Evolutionary conservation across 257 asterid genomes (phyloP), one percentile per base, ranked within the genome.

Genomic region (Phtheirospermum japonicum): DNA sequence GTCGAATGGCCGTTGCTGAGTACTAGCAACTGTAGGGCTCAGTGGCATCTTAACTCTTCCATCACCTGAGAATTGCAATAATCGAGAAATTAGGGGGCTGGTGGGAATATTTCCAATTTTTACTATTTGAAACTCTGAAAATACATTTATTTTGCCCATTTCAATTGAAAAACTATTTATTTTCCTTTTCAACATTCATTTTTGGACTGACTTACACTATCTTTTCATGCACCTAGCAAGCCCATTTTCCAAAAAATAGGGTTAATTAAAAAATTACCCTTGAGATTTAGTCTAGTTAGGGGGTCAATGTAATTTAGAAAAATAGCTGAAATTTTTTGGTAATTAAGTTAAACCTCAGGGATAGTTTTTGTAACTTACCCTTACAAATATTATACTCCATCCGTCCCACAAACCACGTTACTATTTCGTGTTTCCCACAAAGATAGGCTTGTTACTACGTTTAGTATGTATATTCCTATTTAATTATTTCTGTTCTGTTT

Each of bases 21-120:
- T 61, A 61, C 76, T 75, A 32, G 79, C 74, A 61, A 79, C 74
- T 48, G 95, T 88, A 53, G 99, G 99, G 77, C 99, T 93, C 69
- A 93, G 73, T 30, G 95, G 97, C 85, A 73, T 63, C 95, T 93
- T 93, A 63, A 68, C 83, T 65, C 93, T 77, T 65, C 88, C 96
- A 62, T 89, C 95, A 20, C 91, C 96, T 89, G 77, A 61, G 9
- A 3, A 69, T 63, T 73, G 68, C 52, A 70, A 52, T 36, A 51
- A 42, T 50, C n/a, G 40, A 59, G 34, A 37, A 42, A 2, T 5
- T 19, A 18, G 10, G 7, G 20, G 6, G 18, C 20, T 16, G 17
- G 55, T 16, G 55, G 30, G n/a, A 50, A 8, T 17, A 49, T 49
- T 49, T 49, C 26, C 55, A 18, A 49, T 49, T 18, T 16, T 18